phyloP scores from a whole-genome alignment of 2,329 filamentous ascomycete species.

The Truncatella angustata region DNA sequence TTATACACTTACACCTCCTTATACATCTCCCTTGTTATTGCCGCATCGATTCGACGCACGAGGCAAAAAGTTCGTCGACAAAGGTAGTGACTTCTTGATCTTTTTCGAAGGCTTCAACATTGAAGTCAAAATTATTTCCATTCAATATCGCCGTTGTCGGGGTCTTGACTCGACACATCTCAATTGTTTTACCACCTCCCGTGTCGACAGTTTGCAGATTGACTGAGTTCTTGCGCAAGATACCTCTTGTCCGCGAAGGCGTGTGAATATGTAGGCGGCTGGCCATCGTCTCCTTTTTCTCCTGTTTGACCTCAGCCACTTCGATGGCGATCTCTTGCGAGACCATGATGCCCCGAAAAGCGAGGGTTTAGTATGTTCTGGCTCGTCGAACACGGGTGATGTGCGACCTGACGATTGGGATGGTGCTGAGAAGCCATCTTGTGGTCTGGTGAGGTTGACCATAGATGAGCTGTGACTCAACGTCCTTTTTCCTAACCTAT shows the following conservation, averaged over 20 bases:
- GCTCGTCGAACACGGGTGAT: conserved; percentile 1
- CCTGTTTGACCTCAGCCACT: background rate
- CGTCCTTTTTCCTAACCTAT: background rate
- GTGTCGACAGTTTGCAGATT: background rate
- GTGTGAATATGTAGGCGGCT: background rate
- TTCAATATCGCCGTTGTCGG: background rate
- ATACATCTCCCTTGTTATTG: background rate
- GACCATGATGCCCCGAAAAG: conserved; percentile 1
- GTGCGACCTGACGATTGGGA: background rate
- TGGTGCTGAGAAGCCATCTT: background rate
- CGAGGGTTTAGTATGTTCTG: background rate
- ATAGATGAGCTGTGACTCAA: background rate
- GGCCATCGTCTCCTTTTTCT: background rate
- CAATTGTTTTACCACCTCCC: background rate
- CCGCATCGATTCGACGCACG: background rate
- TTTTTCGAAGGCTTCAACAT: background rate
- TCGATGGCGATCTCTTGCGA: conserved; percentile 1
- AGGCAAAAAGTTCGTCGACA: background rate
- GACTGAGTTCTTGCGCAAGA: background rate
- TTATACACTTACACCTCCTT: background rate
- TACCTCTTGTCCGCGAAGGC: background rate
- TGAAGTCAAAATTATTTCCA: background rate
- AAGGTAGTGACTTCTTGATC: background rate
- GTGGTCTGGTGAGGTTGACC: background rate
- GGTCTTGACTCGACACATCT: background rate